Conservation (phyloP, 352 stramenopile species). For the Globisporangium emineosum region DNA sequence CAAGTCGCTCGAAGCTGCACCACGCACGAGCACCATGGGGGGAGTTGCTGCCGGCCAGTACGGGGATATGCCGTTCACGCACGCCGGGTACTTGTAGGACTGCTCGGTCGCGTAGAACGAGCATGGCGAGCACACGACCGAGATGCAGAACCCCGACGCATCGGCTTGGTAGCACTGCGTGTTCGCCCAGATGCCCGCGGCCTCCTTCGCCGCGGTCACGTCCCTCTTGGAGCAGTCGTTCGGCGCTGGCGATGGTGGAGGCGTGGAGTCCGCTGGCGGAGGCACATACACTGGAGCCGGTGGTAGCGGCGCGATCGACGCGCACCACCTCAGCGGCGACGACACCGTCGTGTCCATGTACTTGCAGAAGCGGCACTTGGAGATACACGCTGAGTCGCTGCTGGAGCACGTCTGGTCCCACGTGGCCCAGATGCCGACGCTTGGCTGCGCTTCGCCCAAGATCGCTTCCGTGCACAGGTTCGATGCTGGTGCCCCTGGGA, state of each 20-base stretch:
- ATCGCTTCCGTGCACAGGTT: slow-evolving; percentile 15
- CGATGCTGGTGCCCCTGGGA: background rate
- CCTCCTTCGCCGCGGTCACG: slow-evolving; percentile 1
- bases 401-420: slow-evolving; percentile 12
- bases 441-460: slow-evolving; percentile 1
- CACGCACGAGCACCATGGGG: background rate
- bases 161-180: slow-evolving; percentile 10
- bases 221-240: slow-evolving; percentile 13
- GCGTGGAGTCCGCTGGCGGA: background rate
- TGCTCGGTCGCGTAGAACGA: slow-evolving; percentile 13
- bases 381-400: slow-evolving; percentile 9
- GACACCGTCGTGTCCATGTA: slow-evolving; percentile 4
- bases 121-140: slow-evolving; percentile 14
- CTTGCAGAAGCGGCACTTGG: slow-evolving; percentile 17
- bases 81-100: slow-evolving; percentile 15
- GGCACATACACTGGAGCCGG: slow-evolving; percentile 1
- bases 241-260: background rate
- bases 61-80: slow-evolving; percentile 11
- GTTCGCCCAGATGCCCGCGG: slow-evolving; percentile 14
- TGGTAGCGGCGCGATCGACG: slow-evolving; percentile 2
- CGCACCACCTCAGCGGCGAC: slow-evolving; percentile 7
- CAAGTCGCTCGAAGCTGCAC: background rate
- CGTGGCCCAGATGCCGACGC: slow-evolving; percentile 14
- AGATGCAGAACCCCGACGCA: background rate
- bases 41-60: background rate